phyloP scores from a whole-genome alignment of 306 rosid genomes.

The Ammopiptanthus mongolicus region DNA sequence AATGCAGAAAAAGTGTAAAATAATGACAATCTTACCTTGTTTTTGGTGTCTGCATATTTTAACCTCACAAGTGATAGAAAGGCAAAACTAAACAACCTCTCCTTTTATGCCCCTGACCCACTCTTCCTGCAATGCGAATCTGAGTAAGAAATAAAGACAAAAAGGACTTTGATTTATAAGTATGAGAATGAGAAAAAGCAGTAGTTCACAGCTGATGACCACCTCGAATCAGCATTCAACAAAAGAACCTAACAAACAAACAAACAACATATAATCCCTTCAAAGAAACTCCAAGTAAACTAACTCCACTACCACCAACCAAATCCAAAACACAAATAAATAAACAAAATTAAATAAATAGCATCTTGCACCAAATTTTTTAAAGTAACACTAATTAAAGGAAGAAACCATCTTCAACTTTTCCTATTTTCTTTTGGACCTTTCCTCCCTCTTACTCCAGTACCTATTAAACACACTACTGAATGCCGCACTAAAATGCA shows the following conservation, averaged over 20 bases:
- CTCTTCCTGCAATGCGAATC: constrained; percentile 44
- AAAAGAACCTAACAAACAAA: constrained; percentile 57
- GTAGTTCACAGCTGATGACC: constrained; percentile 21
- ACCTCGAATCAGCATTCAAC: constrained; percentile 42
- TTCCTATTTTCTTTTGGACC: neutral
- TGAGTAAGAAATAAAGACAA: constrained; percentile 37
- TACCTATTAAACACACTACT: neutral
- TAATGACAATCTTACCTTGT: constrained; percentile 53
- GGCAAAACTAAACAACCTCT: constrained; percentile 24
- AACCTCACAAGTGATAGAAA: constrained; percentile 8
- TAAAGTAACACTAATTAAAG: constrained; percentile 26
- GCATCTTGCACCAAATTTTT: constrained; percentile 22
- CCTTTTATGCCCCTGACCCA: constrained; percentile 52
- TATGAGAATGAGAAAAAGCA: constrained; percentile 6
- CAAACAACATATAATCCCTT: constrained; percentile 70
- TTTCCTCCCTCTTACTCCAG: constrained; percentile 30
- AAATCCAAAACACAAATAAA: constrained; percentile 28
- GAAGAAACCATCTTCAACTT: constrained; percentile 22
- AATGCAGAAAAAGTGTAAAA: neutral
- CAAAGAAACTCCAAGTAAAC: constrained; percentile 80
- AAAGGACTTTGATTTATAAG: constrained; percentile 44
- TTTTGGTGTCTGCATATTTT: constrained; percentile 81
- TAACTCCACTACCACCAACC: constrained; percentile 95
- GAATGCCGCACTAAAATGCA: neutral
- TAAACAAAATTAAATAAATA: neutral